phyloP scores from a whole-genome alignment of 2,329 filamentous ascomycete species.

The Sarocladiaceae sp. region DNA sequence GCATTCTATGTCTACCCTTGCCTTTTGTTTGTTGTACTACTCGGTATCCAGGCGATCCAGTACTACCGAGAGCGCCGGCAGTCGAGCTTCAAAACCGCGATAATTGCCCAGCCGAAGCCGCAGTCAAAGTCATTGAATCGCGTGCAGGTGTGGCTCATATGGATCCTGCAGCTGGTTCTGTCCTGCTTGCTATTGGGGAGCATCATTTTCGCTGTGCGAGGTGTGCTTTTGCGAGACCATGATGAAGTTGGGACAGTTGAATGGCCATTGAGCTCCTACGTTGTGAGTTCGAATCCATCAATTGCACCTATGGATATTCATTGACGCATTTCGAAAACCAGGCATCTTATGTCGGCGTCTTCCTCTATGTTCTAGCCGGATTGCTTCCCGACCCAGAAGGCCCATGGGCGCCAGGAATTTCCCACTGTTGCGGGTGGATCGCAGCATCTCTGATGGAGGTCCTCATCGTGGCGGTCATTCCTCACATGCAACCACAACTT shows the following conservation, averaged over 20 bases:
- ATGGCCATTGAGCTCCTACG: slow-evolving; percentile 37
- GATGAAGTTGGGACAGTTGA: slow-evolving; percentile 19
- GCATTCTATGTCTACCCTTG: slow-evolving; percentile 38
- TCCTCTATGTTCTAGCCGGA: slow-evolving; percentile 37
- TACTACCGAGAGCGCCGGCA: slow-evolving; percentile 30
- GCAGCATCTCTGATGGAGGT: slow-evolving; percentile 28
- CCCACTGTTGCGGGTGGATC: slow-evolving; percentile 34
- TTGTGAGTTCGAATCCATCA: slow-evolving; percentile 21
- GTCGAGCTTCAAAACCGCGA: slow-evolving; percentile 18
- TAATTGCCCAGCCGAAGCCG: slow-evolving; percentile 23
- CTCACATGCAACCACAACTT: slow-evolving; percentile 23
- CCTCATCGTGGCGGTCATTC: slow-evolving; percentile 31
- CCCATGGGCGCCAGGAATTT: slow-evolving; percentile 33
- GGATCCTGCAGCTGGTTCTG: slow-evolving; percentile 29
- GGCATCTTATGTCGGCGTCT: slow-evolving; percentile 35
- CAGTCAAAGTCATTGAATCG: slow-evolving; percentile 18
- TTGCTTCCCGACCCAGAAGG: slow-evolving; percentile 40
- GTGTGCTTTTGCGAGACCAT: slow-evolving; percentile 26
- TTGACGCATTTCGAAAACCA: slow-evolving; percentile 8
- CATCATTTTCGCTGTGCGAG: slow-evolving; percentile 25
- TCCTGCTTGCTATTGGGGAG: slow-evolving; percentile 28
- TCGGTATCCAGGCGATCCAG: slow-evolving; percentile 30
- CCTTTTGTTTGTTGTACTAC: slow-evolving; percentile 30
- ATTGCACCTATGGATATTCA: neutral
- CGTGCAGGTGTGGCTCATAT: slow-evolving; percentile 21